Evolutionary conservation across 2,329 filamentous ascomycete genomes (phyloP).

Genomic region (Paraphoma chrysanthemicola): DNA sequence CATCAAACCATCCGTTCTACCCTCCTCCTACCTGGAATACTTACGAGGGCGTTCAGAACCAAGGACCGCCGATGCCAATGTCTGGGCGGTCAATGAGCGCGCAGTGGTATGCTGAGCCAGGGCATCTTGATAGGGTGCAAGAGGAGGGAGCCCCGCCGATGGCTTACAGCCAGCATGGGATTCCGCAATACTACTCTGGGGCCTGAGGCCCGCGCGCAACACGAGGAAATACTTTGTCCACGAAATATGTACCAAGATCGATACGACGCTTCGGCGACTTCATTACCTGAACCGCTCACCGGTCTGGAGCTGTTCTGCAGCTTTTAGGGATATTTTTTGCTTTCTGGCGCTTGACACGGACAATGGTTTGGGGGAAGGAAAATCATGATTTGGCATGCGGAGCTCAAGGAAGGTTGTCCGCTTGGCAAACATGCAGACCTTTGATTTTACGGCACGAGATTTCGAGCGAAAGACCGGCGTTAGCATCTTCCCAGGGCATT

Average conservation of each 20-base stretch:
- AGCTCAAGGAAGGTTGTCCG: neutral
- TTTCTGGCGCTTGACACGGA: neutral
- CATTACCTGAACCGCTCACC: neutral
- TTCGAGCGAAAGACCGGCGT: neutral
- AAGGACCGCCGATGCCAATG: slow-evolving; percentile 35
- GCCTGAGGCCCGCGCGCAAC: neutral
- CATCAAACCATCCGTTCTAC: slow-evolving; percentile 40
- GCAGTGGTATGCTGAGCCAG: slow-evolving; percentile 44
- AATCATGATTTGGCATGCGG: neutral
- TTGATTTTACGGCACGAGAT: neutral
- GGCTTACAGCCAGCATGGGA: slow-evolving; percentile 32
- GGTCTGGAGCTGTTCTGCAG: neutral
- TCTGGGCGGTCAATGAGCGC: slow-evolving; percentile 42
- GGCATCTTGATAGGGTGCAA: slow-evolving; percentile 43
- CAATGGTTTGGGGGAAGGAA: neutral
- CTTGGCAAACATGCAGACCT: neutral
- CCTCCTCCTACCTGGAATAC: slow-evolving; percentile 38
- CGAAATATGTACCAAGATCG: neutral
- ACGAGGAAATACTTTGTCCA: neutral
- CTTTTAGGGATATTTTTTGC: neutral
- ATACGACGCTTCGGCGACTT: neutral
- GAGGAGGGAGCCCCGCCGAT: slow-evolving; percentile 43
- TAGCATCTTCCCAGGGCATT: neutral
- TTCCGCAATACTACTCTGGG: slow-evolving; percentile 40
- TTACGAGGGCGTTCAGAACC: slow-evolving; percentile 32